Conservation (phyloP, 2,329 filamentous ascomycete species). For the Aspergillus aculeatus region DNA sequence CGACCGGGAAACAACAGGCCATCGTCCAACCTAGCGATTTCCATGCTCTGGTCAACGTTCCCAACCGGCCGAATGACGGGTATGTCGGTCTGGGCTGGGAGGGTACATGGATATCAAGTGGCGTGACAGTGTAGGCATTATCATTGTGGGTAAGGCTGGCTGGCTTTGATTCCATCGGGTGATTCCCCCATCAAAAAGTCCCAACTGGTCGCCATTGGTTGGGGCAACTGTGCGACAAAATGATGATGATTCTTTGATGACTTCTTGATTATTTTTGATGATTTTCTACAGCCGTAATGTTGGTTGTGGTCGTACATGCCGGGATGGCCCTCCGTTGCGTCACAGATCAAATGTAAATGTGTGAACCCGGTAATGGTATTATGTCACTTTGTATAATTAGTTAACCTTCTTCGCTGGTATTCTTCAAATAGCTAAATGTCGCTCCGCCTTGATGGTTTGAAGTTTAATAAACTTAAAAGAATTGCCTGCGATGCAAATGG, state of each 20-base stretch:
- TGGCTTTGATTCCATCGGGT: neutral
- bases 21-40: neutral
- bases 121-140: neutral
- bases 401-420: neutral
- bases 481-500: neutral
- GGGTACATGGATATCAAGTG: neutral
- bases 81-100: neutral
- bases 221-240: neutral
- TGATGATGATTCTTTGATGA: neutral
- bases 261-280: no score
- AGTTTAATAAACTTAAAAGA: neutral
- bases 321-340: neutral
- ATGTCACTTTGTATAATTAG: neutral
- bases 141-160: neutral
- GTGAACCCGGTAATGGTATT: neutral
- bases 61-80: no score
- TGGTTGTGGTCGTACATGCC: neutral
- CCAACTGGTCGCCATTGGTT: no score
- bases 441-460: neutral
- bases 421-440: neutral
- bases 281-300: neutral
- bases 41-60: no score
- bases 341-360: neutral
- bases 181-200: neutral
- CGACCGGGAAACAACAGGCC: neutral